These are phyloP conservation scores for Hevea brasiliensis DNA, from an alignment of 345 rosid genomes.

Conservation along the genomic window DNA sequence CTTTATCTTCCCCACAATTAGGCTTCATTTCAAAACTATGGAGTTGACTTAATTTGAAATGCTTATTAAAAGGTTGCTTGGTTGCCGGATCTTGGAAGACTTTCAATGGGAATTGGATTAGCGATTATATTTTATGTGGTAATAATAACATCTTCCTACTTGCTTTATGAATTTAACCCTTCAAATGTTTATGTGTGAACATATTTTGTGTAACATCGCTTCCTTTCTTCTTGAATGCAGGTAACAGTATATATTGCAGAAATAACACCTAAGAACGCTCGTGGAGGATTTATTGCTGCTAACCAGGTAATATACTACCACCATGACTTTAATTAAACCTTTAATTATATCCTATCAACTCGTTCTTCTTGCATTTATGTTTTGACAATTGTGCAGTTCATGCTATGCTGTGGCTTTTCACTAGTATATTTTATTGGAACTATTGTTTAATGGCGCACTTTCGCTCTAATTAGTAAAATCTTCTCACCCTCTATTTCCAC, in stretches of 20 bases:
- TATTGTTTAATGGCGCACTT: constrained; percentile 45
- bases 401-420: constrained; percentile 37
- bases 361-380: neutral
- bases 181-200: no score
- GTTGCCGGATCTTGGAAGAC: constrained; percentile 42
- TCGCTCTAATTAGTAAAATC: constrained; percentile 42
- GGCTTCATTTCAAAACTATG: no score
- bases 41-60: neutral
- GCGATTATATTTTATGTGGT: constrained; percentile 30
- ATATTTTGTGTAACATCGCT: no score
- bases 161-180: no score
- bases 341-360: neutral
- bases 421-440: constrained; percentile 43
- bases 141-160: no score
- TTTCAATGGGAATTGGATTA: constrained; percentile 33
- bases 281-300: constrained; percentile 34
- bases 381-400: constrained; percentile 32
- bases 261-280: constrained; percentile 38
- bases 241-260: constrained; percentile 51
- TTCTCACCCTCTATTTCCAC: neutral
- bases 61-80: constrained; percentile 25
- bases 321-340: neutral
- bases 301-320: constrained; percentile 5
- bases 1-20: neutral
- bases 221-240: neutral